Evolutionary conservation across 2,329 filamentous ascomycete species (phyloP), one percentile per base, ranked within the genome.

Genomic region (Fonsecaea pugnacius): DNA sequence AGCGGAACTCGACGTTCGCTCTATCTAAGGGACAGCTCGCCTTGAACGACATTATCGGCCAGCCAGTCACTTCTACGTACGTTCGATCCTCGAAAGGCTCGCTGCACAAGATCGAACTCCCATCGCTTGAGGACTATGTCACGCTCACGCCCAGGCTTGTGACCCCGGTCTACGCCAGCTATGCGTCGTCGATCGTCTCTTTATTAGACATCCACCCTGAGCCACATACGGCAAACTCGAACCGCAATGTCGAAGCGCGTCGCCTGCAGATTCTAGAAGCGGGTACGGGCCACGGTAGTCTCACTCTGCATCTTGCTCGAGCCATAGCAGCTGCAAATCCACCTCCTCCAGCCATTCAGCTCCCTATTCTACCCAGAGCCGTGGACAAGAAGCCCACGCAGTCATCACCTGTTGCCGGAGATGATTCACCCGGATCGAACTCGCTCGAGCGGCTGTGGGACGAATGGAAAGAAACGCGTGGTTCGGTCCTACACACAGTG

Each of bases 201-300:
- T 80, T 93, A 27, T 83, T 96, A 24, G 91, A 95, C 74, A 81
- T 95, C 51, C 88, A 94, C 73, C 84, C 87, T 33, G 73, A 79
- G 2, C 74, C 76, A 5, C 56, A 74, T 5, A 67, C 67, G 57
- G 40, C 70, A 21, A 57, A 70, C 16, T 27, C 52, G 7, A 21
- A 59, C 16, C 51, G 27, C 21, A 40, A 32, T 24, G 14, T 33
- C 2, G 67, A 70, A 40, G 12, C 10, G 10, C 75, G 79, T 8
- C 84, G 83, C 0, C 75, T 93, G 12, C 89, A 94, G 73, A 90
- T 95, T 51, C 87, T 95, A 58, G 91, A 95, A 76, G 91, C 91
- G 53, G 91, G 91, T 16, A 95, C 91, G 3, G 91, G 91, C n/a
- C 90, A 93, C 80, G 91, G 91, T 63, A 88, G 89, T 36, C 77